Percentiles rank a stretch among this genome's conserved stretches.
Conservation (phyloP, 495 filamentous ascomycete genomes). For the Entonaema liquescens region DNA sequence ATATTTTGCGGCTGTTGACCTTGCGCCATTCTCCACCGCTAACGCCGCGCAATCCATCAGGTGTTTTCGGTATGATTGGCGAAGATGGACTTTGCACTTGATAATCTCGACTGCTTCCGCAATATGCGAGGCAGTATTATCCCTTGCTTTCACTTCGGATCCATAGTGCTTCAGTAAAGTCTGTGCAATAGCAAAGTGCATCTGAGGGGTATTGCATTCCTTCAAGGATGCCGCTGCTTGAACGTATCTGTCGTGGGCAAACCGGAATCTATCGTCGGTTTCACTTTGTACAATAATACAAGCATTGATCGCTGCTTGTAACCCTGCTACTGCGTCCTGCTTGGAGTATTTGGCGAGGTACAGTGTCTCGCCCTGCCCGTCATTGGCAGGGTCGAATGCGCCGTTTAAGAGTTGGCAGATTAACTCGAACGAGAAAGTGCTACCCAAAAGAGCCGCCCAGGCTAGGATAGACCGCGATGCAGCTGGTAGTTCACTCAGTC, state of each 20-base stretch:
- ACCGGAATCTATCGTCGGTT: slow-evolving; percentile 78
- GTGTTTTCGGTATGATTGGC: slow-evolving; percentile 73
- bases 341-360: slow-evolving; percentile 46
- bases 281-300: slow-evolving; percentile 79
- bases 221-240: slow-evolving; percentile 74
- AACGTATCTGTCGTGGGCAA: slow-evolving; percentile 84
- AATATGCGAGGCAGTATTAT: slow-evolving; percentile 78
- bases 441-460: slow-evolving; percentile 86
- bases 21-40: slow-evolving; percentile 80
- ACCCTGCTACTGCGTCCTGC: slow-evolving; percentile 71
- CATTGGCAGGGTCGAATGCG: slow-evolving; percentile 66
- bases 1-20: slow-evolving; percentile 80
- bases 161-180: slow-evolving; percentile 75
- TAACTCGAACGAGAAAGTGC: slow-evolving; percentile 79
- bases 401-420: slow-evolving; percentile 79
- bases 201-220: slow-evolving; percentile 74
- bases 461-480: slow-evolving; percentile 77
- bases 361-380: slow-evolving; percentile 35
- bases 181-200: slow-evolving; percentile 89
- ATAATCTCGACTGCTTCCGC: slow-evolving; percentile 77
- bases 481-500: slow-evolving; percentile 77
- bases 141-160: slow-evolving; percentile 64
- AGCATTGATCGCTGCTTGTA: slow-evolving; percentile 80
- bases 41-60: slow-evolving; percentile 78
- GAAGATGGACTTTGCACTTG: slow-evolving; percentile 64